Base-by-base conservation (phyloP, 345 rosid genomes). In the Populus davidiana region DNA sequence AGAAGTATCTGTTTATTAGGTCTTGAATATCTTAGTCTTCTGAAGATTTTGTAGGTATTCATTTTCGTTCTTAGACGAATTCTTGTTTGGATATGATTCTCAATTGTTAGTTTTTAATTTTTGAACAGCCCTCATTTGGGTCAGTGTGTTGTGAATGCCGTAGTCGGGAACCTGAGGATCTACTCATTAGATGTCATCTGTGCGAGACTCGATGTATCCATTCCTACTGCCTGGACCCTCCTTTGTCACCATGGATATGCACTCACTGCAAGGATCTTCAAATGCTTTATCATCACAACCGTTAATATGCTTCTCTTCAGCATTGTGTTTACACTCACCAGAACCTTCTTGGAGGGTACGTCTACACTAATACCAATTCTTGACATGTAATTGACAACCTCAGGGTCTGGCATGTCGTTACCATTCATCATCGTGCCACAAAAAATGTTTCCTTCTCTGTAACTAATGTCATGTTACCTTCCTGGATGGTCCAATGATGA, bases 211-310 rank as follows among this genome's bases (percentile, higher is more conserved):
- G 87, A 67, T 84, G 89, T 69, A 89, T 96, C 27, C 96, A 93
- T 85, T 80, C 87, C 29, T 91, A 93, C 84, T 93, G 97, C 75
- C 86, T 96, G 73, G 98, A 96, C 81, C 97, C 98, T 76, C 89
- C 86, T 43, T 47, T 92, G 75, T 70, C 85, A 52, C 97, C 98
- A 59, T 96, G 99, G 98, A 91, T 90, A 9, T 96, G 98, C 86
- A 79, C 69, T 70, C 97, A 88, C 73, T 96, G 98, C 91, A 90
- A 49, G 81, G 97, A 90, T 80, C 91, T 92, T 25, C 92, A 82
- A 73, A 86, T 75, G 88, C 88, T 88, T 56, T 86, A 86, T 85
- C 87, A 81, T 16, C 79, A 73, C 3, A 64, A 33, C 68, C 70
- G 73, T 59, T 79, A 73, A 56, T 41, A 41, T 11, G 27, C 59